Conservation (phyloP, 2,329 filamentous ascomycete species). For the Penicillium sp. region DNA sequence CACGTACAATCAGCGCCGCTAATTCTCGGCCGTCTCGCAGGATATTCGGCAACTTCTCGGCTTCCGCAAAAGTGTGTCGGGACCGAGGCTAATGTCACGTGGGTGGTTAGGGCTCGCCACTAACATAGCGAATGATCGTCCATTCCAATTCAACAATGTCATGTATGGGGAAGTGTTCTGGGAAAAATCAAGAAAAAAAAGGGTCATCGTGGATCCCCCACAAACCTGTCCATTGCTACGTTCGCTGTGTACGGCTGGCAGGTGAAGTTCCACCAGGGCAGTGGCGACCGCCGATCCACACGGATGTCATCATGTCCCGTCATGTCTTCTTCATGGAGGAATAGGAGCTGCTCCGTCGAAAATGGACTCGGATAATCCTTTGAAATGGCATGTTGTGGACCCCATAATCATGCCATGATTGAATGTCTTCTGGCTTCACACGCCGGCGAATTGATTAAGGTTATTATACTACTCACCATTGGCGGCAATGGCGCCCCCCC, state of each 20-base stretch:
- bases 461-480: background rate
- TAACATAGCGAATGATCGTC: background rate
- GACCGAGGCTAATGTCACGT: background rate
- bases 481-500: background rate
- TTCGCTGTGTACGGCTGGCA: background rate
- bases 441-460: background rate
- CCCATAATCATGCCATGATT: background rate
- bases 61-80: background rate
- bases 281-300: slow-evolving; percentile 21
- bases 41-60: background rate
- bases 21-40: background rate
- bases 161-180: background rate
- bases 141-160: background rate
- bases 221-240: background rate
- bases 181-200: background rate
- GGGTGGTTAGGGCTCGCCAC: background rate
- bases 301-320: slow-evolving; percentile 5
- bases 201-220: background rate
- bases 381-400: background rate
- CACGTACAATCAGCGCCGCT: background rate
- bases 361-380: background rate
- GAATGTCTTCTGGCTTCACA: background rate
- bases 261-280: background rate
- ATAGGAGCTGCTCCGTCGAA: background rate
- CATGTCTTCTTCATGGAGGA: background rate